phyloP scores from a whole-genome alignment of 2,329 filamentous ascomycete genomes.

The Fusarium neocosmosporiellum region DNA sequence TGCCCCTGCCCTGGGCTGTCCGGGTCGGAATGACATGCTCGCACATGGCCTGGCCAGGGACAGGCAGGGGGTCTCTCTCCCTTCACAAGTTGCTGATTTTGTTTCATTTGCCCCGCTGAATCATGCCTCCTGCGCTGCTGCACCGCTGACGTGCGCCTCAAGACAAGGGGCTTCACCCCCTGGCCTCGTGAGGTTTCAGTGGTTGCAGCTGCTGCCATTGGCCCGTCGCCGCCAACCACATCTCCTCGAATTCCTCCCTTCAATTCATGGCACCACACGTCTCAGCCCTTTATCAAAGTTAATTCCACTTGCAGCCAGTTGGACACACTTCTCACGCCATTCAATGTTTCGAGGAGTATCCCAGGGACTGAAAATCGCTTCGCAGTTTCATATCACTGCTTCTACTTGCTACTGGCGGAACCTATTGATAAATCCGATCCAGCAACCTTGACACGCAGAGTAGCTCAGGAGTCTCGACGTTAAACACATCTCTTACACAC shows the following conservation, averaged over 20 bases:
- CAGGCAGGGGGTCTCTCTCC: constrained; percentile 15
- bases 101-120: constrained; percentile 5
- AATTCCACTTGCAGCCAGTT: background rate
- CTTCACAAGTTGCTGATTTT: background rate
- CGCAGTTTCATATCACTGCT: background rate
- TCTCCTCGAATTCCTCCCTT: background rate
- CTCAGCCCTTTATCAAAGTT: background rate
- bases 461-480: background rate
- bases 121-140: background rate
- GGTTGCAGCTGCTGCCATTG: background rate
- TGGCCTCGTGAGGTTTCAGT: background rate
- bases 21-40: background rate
- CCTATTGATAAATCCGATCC: background rate
- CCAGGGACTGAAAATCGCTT: background rate
- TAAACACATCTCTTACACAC: background rate
- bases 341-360: background rate
- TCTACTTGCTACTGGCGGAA: background rate
- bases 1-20: background rate
- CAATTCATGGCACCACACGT: background rate
- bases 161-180: background rate
- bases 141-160: background rate
- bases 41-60: background rate
- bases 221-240: background rate
- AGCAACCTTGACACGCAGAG: background rate
- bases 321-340: background rate